Percentiles rank a stretch among this genome's conserved stretches.
Conservation (phyloP, 139 green algal species). For the Chloropicon primus region DNA sequence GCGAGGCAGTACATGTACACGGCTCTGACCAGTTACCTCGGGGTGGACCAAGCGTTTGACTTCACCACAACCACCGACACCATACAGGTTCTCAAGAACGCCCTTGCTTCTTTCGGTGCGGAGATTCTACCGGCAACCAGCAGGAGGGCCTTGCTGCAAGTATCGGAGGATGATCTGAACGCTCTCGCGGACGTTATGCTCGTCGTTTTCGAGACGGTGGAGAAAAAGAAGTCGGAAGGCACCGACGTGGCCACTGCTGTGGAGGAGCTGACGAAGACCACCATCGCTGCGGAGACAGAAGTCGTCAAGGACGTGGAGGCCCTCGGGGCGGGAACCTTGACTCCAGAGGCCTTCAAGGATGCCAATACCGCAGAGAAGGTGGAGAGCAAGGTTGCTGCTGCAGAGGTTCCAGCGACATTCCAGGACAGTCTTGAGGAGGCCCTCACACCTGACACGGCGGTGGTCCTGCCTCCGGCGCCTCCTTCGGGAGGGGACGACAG, state of each 20-base stretch:
- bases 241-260: neutral
- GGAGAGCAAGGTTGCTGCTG: neutral
- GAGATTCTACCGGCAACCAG: neutral
- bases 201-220: neutral
- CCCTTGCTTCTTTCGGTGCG: neutral
- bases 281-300: neutral
- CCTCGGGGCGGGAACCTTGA: neutral
- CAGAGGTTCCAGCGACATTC: neutral
- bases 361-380: neutral
- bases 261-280: neutral
- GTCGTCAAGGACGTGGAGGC: neutral
- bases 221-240: neutral
- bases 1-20: neutral
- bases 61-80: neutral
- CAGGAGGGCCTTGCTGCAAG: neutral
- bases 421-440: neutral
- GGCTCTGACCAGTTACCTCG: neutral
- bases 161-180: neutral
- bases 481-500: neutral
- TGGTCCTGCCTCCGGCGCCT: no score
- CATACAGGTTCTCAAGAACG: neutral
- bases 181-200: neutral
- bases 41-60: neutral
- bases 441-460: no score
- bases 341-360: neutral